These are phyloP conservation scores for Hydnum rufescens DNA, from an alignment of 768 basidiomycete species.

Conservation along the genomic window DNA sequence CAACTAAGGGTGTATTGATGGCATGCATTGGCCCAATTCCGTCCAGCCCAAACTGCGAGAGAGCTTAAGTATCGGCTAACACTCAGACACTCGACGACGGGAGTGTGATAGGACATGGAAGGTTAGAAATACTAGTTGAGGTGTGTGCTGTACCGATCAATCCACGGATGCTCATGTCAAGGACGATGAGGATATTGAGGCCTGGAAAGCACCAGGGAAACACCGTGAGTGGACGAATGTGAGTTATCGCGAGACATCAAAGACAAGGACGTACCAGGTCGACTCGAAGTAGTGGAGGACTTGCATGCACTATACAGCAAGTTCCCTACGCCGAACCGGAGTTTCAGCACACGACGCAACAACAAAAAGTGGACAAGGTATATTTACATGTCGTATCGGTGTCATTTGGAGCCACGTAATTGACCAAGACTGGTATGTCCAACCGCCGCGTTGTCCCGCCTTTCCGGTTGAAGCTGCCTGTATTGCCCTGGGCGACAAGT, in stretches of 20 bases:
- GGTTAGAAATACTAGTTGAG: conserved; percentile 38
- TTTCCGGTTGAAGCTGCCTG: conserved; percentile 23
- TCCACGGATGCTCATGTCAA: conserved; percentile 52
- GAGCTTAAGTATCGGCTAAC: no score
- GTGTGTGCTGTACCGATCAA: conserved; percentile 32
- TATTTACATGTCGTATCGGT: conserved; percentile 64
- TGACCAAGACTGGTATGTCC: conserved; percentile 61
- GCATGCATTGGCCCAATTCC: no score
- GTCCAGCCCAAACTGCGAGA: no score
- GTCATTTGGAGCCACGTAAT: conserved; percentile 58
- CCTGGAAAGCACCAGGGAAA: conserved; percentile 10
- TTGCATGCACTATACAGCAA: conserved; percentile 65
- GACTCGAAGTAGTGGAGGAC: conserved; percentile 33
- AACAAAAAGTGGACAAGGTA: conserved; percentile 4
- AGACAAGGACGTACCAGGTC: conserved; percentile 30
- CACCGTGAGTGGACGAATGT: conserved; percentile 1
- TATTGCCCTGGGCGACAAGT: conserved; percentile 46
- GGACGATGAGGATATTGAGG: conserved; percentile 41
- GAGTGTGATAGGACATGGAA: conserved; percentile 51
- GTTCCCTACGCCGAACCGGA: conserved; percentile 26
- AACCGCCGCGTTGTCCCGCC: conserved; percentile 52
- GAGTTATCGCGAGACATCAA: conserved; percentile 9
- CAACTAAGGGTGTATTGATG: no score
- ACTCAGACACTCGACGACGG: conserved; percentile 15
- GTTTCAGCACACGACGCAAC: conserved; percentile 6